Conservation (phyloP, 2,329 filamentous ascomycete genomes). For the Aspergillus ustus region DNA sequence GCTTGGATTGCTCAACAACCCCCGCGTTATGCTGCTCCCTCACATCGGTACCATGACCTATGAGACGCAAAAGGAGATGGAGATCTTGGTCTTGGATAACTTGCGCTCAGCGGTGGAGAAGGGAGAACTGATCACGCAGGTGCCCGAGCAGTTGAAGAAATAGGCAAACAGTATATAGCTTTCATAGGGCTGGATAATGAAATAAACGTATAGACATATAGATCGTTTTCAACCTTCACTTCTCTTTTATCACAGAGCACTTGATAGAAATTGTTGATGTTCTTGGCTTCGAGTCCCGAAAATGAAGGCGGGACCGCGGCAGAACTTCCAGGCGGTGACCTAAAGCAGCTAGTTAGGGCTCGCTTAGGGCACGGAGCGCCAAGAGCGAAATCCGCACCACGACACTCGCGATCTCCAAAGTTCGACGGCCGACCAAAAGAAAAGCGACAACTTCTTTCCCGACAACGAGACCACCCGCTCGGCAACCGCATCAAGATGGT, state of each 20-base stretch:
- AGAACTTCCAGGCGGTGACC: conserved; percentile 30
- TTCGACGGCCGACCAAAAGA: conserved; percentile 40
- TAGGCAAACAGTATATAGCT: conserved; percentile 22
- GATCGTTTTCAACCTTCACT: not conserved
- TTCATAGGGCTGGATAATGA: not conserved
- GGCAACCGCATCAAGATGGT: conserved; percentile 54
- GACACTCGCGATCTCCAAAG: conserved; percentile 35
- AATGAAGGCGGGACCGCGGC: not conserved
- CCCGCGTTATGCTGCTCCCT: conserved; percentile 58
- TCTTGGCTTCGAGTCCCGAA: not conserved
- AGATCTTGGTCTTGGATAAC: conserved; percentile 63
- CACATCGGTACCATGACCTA: conserved; percentile 65
- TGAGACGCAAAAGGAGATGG: conserved; percentile 67
- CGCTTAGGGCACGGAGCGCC: conserved; percentile 44
- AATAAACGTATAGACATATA: conserved; percentile 3
- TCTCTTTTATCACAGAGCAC: not conserved
- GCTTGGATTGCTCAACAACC: conserved; percentile 51
- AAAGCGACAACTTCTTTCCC: conserved; percentile 45
- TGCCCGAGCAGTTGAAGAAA: conserved; percentile 62
- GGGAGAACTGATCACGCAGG: conserved; percentile 62
- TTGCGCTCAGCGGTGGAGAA: conserved; percentile 61
- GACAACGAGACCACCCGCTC: conserved; percentile 47
- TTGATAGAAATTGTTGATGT: not conserved
- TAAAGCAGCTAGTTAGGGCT: conserved; percentile 43
- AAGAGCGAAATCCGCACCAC: conserved; percentile 49